Evolutionary conservation across 306 rosid genomes (phyloP), one percentile per base, ranked within the genome.

Genomic region (Cajanus cajan): DNA sequence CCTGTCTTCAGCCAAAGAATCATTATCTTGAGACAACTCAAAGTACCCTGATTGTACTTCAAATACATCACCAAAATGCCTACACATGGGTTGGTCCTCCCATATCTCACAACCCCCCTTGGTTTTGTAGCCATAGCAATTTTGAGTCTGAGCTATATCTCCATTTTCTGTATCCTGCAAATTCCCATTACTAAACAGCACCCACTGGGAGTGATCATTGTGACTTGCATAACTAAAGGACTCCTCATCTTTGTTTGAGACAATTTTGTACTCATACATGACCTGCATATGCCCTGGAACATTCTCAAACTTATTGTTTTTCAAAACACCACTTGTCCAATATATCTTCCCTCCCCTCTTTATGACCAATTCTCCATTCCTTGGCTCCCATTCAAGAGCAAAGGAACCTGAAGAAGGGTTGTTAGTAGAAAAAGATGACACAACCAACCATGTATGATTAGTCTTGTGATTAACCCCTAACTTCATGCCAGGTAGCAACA

Each of bases 291-390:
- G 9, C 21, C 58, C 4, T 73, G 22, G 80, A 34, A 61, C 22
- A 31, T 47, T 15, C 43, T 61, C 33, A 44, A 58, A 61, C 28
- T 19, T 28, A 2, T 43, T 44, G 3, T 63, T 19, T 47, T 36
- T 76, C 9, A 63, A 4, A 7, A 45, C 2, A 22, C 80, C 80
- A 76, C 80, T 76, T 62, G 45, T 15, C 80, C 68, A 73, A 31
- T 63, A 63, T 8, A 63, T 5, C 24, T n/a, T n/a, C 34, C 63
- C 72, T 45, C 12, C 8, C 25, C 55, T 40, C 12, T 59, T 43
- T 0, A 58, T 43, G 14, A 74, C 8, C 68, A 59, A 59, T 74
- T 74, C 41, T 2, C 19, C 0, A 24, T 11, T 44, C 2, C 7
- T 19, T 15, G 79, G 79, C 4, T 74, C 79, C 40, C 70, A 74